Evolutionary conservation across 257 asterid species (phyloP).

Genomic region (Capsicum baccatum): DNA sequence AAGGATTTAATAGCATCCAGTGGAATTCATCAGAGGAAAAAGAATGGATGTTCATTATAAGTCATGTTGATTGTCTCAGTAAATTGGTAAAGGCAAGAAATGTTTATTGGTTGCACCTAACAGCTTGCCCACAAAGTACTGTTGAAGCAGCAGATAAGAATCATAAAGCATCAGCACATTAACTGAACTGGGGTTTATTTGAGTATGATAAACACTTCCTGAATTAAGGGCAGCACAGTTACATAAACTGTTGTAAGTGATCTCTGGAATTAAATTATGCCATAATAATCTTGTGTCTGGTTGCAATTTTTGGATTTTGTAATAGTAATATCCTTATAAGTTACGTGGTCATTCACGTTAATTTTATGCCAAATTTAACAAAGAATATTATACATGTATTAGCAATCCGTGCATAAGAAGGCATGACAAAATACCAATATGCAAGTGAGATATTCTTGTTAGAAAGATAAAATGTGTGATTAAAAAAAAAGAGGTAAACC

Average conservation of each 20-base stretch:
- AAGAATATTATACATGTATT: neutral
- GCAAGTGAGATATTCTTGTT: slow-evolving; percentile 16
- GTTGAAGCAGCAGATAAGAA: slow-evolving; percentile 10
- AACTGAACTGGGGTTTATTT: neutral
- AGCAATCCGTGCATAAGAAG: neutral
- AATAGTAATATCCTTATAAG: neutral
- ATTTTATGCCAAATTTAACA: neutral
- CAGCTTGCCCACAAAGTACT: neutral
- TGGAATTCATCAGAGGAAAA: slow-evolving; percentile 2
- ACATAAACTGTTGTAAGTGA: neutral
- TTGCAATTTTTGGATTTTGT: neutral
- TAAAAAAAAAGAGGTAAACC: neutral
- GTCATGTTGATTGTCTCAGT: neutral
- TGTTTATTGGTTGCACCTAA: neutral
- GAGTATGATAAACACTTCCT: neutral
- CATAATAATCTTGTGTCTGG: neutral
- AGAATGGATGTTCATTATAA: neutral
- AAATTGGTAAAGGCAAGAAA: neutral
- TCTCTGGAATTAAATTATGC: neutral
- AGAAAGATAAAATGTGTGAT: neutral
- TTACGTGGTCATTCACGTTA: neutral
- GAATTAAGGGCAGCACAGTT: neutral
- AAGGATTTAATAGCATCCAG: neutral
- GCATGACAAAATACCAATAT: neutral
- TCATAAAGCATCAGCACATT: neutral